Conservation (phyloP, 805 yeast species). For the Ogataea ramenticola region DNA sequence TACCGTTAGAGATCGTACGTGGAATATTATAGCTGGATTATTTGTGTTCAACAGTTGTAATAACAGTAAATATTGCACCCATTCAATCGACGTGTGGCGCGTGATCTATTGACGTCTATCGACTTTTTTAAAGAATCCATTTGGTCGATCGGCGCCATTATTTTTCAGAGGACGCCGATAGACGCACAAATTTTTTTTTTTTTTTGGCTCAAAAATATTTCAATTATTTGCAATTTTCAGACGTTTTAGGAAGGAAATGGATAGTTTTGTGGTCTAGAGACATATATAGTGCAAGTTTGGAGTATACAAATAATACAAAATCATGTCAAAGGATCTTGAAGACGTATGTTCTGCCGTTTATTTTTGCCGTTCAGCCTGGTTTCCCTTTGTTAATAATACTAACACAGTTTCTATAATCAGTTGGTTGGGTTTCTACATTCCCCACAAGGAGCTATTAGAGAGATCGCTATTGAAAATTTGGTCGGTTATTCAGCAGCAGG, state of each 20-base stretch:
- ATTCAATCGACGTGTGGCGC: too few relatives aligned
- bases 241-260: too few relatives aligned
- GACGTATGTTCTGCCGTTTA: conserved; percentile 29
- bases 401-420: conserved; percentile 16
- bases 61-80: too few relatives aligned
- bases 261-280: too few relatives aligned
- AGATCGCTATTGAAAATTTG: conserved; percentile 76
- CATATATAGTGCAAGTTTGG: neutral
- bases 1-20: too few relatives aligned
- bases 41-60: too few relatives aligned
- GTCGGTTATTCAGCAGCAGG: conserved; percentile 77
- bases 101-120: neutral
- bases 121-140: neutral
- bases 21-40: too few relatives aligned
- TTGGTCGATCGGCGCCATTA: too few relatives aligned
- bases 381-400: neutral
- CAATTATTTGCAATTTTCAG: too few relatives aligned
- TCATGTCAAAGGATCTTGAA: conserved; percentile 46
- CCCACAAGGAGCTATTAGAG: conserved; percentile 70
- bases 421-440: conserved; percentile 78
- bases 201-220: too few relatives aligned
- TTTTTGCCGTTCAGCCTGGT: too few relatives aligned
- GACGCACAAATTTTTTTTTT: neutral
- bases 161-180: too few relatives aligned
- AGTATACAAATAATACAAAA: neutral